A percentile compares a stretch with the other conserved stretches of the same genome.
phyloP scores from a whole-genome alignment of 108 stramenopile genomes.

The Nannochloropsis salina region DNA sequence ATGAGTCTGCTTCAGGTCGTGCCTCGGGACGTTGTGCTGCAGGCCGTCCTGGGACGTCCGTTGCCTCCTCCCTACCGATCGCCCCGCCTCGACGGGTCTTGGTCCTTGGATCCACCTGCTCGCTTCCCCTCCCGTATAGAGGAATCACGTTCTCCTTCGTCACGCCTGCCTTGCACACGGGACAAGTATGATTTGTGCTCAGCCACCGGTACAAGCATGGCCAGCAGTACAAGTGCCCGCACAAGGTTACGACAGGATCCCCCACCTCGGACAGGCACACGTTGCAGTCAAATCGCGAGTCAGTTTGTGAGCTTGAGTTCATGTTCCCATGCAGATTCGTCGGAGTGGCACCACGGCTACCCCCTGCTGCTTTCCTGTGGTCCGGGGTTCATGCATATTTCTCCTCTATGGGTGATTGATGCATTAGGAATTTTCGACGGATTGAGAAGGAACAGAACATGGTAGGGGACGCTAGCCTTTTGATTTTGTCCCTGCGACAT shows the following conservation, averaged over 20 bases:
- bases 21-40: background rate
- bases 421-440: too few species aligned
- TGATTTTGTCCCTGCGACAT: too few species aligned
- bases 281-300: slow-evolving; percentile 63
- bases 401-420: too few species aligned
- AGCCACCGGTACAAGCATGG: slow-evolving; percentile 68
- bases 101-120: slow-evolving; percentile 29
- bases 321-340: background rate
- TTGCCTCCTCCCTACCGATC: background rate
- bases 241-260: slow-evolving; percentile 75
- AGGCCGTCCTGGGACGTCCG: background rate
- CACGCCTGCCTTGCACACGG: slow-evolving; percentile 59
- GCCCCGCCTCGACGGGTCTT: background rate
- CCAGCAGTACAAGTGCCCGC: slow-evolving; percentile 87
- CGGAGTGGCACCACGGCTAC: slow-evolving; percentile 11
- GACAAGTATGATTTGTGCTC: slow-evolving; percentile 52
- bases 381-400: too few species aligned
- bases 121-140: slow-evolving; percentile 45
- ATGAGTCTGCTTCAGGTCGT: slow-evolving; percentile 16
- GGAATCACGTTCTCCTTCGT: slow-evolving; percentile 53
- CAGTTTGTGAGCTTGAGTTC: background rate
- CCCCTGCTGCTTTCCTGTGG: background rate
- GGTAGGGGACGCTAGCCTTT: too few species aligned
- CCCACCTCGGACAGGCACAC: slow-evolving; percentile 71
- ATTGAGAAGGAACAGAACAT: too few species aligned